Base-by-base conservation (phyloP, 768 basidiomycete genomes). In the Tylopilus sp. region DNA sequence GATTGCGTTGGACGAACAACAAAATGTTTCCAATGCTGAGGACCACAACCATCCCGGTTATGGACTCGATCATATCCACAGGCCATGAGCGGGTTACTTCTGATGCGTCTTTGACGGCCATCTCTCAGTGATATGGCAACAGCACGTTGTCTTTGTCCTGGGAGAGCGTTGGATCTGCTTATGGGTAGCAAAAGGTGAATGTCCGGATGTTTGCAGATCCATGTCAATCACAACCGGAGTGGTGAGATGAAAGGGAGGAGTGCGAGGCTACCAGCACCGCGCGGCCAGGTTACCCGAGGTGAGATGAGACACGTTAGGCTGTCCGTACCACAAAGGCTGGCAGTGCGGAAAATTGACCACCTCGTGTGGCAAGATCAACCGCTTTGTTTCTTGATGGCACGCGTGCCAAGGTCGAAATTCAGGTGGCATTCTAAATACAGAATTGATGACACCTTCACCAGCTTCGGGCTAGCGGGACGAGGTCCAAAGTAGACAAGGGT, bases 61-160 rank as follows among this genome's bases (percentile, higher is more conserved):
- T 41, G 21, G 45, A 49, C 40, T 31, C 28, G 38, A 50, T 44
- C 36, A 45, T 48, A 48, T 52, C 55, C 63, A 59, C 60, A 59
- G 24, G 11, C 17, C 17, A n/a, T 44, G 6, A 40, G 45, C 16
- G 9, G 16, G 13, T 42, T n/a, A 17, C n/a, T 3, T 29, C 13
- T 38, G 33, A 29, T 21, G 19, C 41, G 28, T n/a, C 14, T 9
- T 38, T 48, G 41, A 25, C 34, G 21, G 26, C 8, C 19, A 34
- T 33, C 16, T 28, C n/a, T 24, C 13, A 19, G 40, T 50, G 6
- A 45, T 37, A 30, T 46, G 47, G 53, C 54, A 41, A 59, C 52
- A 48, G 36, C 43, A 6, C 11, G 19, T n/a, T 24, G 48, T 43
- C 49, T 21, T 55, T 29, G 54, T n/a, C 36, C 42, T 25, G 25